Base-by-base conservation (phyloP, 73 alveolate species). In the Paramecium octaurelia region DNA sequence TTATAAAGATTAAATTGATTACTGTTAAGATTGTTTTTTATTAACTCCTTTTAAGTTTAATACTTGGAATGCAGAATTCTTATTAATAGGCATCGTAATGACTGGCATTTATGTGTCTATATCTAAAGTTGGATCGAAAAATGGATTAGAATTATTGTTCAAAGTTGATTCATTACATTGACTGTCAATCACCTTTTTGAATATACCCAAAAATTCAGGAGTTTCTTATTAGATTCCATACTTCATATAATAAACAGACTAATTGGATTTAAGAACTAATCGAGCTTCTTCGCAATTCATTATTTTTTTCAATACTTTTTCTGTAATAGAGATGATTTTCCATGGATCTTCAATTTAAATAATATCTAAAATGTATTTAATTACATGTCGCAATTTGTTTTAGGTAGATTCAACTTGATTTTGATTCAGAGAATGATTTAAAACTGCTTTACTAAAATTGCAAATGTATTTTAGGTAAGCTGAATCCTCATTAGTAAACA, bases 41-140 rank as follows among this genome's bases (percentile, higher is more conserved):
- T 38, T 23, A 12, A 92, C 93, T 38, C 95, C 95, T 42, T 58
- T 86, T 18, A 68, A 40, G 27, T 92, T 92, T 20, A 87, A 29
- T 24, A 92, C 58, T 44, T 92, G 31, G 9, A 71, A 64, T n/a
- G 84, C 93, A 21, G 91, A 80, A 14, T 21, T 35, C 11, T 71
- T 7, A 59, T 40, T 21, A 16, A 92, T 92, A 7, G 95, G 93
- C 29, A 50, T 58, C 16, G 69, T 23, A n/a, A 92, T 31, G 3
- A 64, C 92, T 23, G 95, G 95, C 92, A 92, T 20, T 18, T 71
- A 24, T 18, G 95, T 86, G 35, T 92, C 95, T 40, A 92, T 68
- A 75, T 92, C 95, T 31, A 92, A 77, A 27, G 59, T 86, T 43
- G 86, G 86, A 75, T 92, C 92, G 35, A 48, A 92, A 8, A n/a